Evolutionary conservation across 176 grass and related monocot species (phyloP), one percentile per base, ranked within the genome.

Genomic region (Dactylis glomerata): DNA sequence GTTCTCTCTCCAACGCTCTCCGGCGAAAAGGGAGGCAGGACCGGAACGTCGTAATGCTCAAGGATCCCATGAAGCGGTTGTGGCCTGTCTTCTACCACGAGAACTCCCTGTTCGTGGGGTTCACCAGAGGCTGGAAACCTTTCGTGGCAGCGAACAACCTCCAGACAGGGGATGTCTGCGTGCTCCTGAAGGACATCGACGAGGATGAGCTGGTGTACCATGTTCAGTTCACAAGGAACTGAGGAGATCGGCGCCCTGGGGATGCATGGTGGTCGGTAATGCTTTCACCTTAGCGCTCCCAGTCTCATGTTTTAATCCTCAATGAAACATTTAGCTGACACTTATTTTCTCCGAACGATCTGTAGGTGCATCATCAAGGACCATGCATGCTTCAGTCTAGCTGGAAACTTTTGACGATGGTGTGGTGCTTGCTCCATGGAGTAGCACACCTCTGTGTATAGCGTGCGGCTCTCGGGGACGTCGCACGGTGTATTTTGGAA

Each of bases 11-110:
- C 12, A 10, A 5, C n/a, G 41, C 26, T 44, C 23, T 24, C 59
- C 52, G 42, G 11, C 61, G 6, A 20, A 89, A 88, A 72, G 57
- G 66, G 81, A 83, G 67, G 81, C 40, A 34, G 14, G 77, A 44
- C 5, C 65, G 14, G 37, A 73, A 19, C 27, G 17, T 81, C 5
- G 14, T 91, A 80, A 45, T 93, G 71, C 83, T 93, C 24, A 87
- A 72, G 44, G 92, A 93, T 81, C 86, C 88, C 4, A 67, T 69
- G 59, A 83, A 80, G 61, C 80, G 92, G 50, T 7, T 82, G 49
- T 93, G 92, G 92, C 92, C 92, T 0, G 51, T 93, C 9, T 33
- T 88, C 2, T 90, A 93, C 82, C 68, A 83, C 13, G 86, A 93
- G 26, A 81, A 45, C 12, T 14, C 52, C 0, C 0, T 41, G 19